Evolutionary conservation across 2,329 filamentous ascomycete genomes (phyloP).

Genomic region (Bipolaris zeicola): DNA sequence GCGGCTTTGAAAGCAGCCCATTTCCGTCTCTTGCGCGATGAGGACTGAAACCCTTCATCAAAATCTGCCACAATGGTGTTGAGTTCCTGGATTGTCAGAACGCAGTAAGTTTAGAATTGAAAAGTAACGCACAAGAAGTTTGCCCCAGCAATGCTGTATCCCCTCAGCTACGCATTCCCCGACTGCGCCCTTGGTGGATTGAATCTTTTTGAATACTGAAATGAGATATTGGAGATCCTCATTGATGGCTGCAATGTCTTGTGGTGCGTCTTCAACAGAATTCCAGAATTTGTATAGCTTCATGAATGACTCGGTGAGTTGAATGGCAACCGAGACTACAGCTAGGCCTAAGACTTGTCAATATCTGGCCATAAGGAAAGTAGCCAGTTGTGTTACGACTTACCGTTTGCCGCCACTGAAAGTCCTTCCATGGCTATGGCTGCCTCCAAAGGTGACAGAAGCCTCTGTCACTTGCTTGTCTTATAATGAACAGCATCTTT

Average conservation of each 20-base stretch:
- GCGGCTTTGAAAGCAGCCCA: conserved; percentile 17
- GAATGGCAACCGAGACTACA: neutral
- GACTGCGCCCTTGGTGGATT: neutral
- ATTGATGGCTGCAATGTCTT: conserved; percentile 17
- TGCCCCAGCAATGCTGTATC: conserved; percentile 15
- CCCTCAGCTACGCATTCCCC: conserved; percentile 18
- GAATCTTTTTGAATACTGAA: conserved; percentile 16
- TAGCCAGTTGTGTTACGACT: neutral
- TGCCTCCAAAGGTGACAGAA: too few species aligned
- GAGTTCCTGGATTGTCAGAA: neutral
- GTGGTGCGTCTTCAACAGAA: conserved; percentile 19
- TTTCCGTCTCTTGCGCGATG: conserved; percentile 10
- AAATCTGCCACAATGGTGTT: conserved; percentile 1
- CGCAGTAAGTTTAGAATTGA: neutral
- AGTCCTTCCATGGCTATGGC: neutral
- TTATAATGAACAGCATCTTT: neutral
- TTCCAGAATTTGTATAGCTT: conserved; percentile 20
- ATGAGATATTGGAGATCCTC: conserved; percentile 19
- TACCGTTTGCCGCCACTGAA: neutral
- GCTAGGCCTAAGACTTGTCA: neutral
- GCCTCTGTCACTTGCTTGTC: neutral
- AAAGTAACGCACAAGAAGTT: neutral
- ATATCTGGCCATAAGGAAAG: neutral
- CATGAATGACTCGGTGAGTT: neutral
- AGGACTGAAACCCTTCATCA: conserved; percentile 10